Evolutionary conservation across 768 basidiomycete genomes (phyloP).

Genomic region (Russula olivacea): DNA sequence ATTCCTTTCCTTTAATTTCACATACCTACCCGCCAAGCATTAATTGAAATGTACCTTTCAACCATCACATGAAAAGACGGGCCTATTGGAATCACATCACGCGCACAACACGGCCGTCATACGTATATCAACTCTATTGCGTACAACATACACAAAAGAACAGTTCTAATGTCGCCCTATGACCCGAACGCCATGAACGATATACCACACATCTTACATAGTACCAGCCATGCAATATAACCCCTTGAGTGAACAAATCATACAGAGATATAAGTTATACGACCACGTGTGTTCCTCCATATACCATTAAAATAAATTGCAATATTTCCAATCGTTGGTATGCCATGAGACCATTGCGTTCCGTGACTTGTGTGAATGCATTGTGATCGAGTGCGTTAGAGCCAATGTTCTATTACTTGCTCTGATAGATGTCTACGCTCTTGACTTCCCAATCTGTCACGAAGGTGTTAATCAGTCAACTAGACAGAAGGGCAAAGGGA

Average conservation of each 20-base stretch:
- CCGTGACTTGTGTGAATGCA: not conserved
- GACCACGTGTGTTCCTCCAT: not conserved
- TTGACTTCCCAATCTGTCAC: constrained; percentile 74
- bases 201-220: not conserved
- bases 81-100: not conserved
- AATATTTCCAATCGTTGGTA: constrained; percentile 5
- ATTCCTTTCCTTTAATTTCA: not conserved
- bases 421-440: constrained; percentile 68
- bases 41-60: not conserved
- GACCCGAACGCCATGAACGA: not conserved
- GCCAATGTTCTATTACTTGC: constrained; percentile 8
- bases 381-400: constrained; percentile 1
- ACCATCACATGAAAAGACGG: not conserved
- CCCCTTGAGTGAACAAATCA: not conserved
- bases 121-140: not conserved
- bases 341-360: not conserved
- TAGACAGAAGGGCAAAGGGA: not conserved
- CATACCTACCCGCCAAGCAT: not conserved
- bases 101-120: not conserved
- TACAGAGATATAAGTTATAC: not conserved
- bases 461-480: constrained; percentile 3
- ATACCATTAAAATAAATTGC: constrained; percentile 15
- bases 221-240: constrained; percentile 1
- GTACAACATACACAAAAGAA: constrained; percentile 2
- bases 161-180: not conserved